Base-by-base conservation (phyloP, 2,329 filamentous ascomycete genomes). In the Chrysoporthe austroafricana region DNA sequence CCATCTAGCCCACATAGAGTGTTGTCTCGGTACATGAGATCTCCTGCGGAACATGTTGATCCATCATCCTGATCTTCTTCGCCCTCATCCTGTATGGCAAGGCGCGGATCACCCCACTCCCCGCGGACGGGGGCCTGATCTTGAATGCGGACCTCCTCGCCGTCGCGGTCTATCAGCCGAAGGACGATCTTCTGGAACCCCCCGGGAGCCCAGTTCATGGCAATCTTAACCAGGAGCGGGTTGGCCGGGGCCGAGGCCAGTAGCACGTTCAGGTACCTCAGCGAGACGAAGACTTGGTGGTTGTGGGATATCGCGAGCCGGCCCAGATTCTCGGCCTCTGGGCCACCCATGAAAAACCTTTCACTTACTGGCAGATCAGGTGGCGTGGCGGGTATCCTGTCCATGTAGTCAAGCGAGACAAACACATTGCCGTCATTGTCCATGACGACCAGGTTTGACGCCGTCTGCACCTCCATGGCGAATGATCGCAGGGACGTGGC, bases 361-460 rank as follows among this genome's bases (percentile, higher is more conserved):
- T 61, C 42, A 8, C 44, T 42, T 18, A 43, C 44, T 11, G 60
- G 60, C 16, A 4, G 18, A 21, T 62, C 60, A 7, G 32, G 46
- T 4, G 44, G 34, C 2, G 39, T 43, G 39, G 57, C 39, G 21
- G 46, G 46, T 13, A 62, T 62, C 34, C 3, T 52, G 21, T 62
- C 60, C 9, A 62, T 9, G 5, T 62, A 62, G 26, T 48, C 60
- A 2, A 62, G 44, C 16, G 44, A 52, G 9, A 62, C 39, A 26
- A 60, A 50, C 21, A 61, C 13, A 2, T 60, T 18, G 26, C 54
- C 42, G 9, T 14, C 18, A 46, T 34, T 21, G 46, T 64, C 62
- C 16, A 64, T 64, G 36, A 54, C 46, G 16, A 21, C 46, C 62
- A 56, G 21, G 26, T 57, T 18, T n/a, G 39, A 42, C 18, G 57